These are phyloP conservation scores for Dentiscutata heterogama DNA, from an alignment of 371 early-diverging fungal genomes.

Conservation along the genomic window DNA sequence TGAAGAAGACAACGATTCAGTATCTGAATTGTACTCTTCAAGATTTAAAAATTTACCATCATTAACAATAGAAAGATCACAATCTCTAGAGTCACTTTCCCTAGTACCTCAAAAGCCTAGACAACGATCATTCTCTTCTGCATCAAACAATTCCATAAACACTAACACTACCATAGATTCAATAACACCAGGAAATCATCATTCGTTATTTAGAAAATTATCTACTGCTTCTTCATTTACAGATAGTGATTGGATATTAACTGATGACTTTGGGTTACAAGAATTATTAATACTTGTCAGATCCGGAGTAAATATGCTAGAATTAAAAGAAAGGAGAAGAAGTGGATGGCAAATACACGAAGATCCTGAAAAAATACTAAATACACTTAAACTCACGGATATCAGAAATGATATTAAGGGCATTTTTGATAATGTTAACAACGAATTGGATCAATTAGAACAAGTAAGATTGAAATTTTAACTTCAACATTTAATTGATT, in stretches of 20 bases:
- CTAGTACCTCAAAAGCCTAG: neutral
- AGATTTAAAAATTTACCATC: neutral
- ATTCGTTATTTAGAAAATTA: neutral
- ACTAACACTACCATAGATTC: neutral
- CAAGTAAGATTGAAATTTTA: neutral
- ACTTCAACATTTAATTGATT: neutral
- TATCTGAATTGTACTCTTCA: neutral
- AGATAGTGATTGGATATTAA: conserved; percentile 39
- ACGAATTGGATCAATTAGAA: conserved; percentile 36
- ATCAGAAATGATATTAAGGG: conserved; percentile 21
- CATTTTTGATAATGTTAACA: conserved; percentile 3
- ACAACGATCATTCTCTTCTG: neutral
- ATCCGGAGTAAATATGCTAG: conserved; percentile 28
- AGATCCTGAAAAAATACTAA: conserved; percentile 35
- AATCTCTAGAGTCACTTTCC: neutral
- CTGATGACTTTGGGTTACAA: conserved; percentile 41
- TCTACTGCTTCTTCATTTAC: conserved; percentile 6
- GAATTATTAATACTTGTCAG: conserved; percentile 40
- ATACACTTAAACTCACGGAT: neutral
- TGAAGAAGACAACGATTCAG: neutral
- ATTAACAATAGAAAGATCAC: neutral
- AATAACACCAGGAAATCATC: neutral
- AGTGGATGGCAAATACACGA: conserved; percentile 26
- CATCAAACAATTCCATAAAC: neutral
- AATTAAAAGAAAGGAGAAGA: conserved; percentile 35